A percentile compares a stretch with the other conserved stretches of the same genome.
phyloP scores from a whole-genome alignment of 805 yeast genomes.

The Wickerhamomyces rabaulensis region DNA sequence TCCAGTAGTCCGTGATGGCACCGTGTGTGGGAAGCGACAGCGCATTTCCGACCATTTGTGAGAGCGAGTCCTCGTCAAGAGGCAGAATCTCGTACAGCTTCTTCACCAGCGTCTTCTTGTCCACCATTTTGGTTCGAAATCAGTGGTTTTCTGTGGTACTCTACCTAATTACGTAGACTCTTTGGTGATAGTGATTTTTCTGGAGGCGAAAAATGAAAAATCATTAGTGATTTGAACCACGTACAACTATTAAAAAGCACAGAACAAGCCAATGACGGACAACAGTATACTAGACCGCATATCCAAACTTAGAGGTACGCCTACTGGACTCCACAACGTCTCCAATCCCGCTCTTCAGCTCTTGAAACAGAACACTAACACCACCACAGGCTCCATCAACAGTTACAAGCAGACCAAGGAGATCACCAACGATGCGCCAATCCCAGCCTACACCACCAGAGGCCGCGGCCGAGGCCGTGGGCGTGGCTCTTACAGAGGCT shows the following conservation, averaged over 20 bases:
- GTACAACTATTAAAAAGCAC: too few relatives aligned
- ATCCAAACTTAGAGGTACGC: constrained; percentile 18
- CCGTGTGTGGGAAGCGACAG: constrained; percentile 39
- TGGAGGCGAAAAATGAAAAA: background rate
- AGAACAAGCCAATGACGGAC: background rate
- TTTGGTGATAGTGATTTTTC: background rate
- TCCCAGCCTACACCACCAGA: constrained; percentile 1
- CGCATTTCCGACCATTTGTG: constrained; percentile 52
- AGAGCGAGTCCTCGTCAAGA: constrained; percentile 49
- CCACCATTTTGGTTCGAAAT: constrained; percentile 1
- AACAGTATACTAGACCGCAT: constrained; percentile 14
- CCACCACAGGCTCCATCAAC: constrained; percentile 14
- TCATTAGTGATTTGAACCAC: background rate
- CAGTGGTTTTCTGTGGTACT: background rate
- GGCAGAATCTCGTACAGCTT: constrained; percentile 39
- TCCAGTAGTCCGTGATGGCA: constrained; percentile 46
- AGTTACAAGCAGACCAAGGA: constrained; percentile 10
- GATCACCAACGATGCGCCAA: constrained; percentile 1
- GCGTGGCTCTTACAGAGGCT: constrained; percentile 3
- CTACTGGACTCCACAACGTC: background rate
- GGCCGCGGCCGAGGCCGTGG: constrained; percentile 14
- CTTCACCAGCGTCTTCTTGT: constrained; percentile 5
- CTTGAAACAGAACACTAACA: background rate
- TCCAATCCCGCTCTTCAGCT: background rate
- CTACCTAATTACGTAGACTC: too few relatives aligned